Base-by-base conservation (phyloP, 257 asterid genomes). In the Primulina tabacum region DNA sequence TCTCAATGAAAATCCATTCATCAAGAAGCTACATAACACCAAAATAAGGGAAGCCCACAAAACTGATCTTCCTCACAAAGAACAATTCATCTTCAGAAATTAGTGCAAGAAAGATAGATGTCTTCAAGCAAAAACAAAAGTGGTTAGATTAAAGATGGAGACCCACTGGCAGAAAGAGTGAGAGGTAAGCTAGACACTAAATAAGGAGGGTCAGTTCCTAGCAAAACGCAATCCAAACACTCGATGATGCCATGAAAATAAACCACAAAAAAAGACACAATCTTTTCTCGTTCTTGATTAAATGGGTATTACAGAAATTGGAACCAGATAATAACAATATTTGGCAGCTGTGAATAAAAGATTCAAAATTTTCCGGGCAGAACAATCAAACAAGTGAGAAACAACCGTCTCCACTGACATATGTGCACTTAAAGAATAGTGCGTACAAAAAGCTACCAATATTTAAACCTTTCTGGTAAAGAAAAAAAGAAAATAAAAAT, bases 91-190 rank as follows among this genome's bases (percentile, higher is more conserved):
- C 8, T 8, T 8, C 63, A 70, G 57, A 21, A 68, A 69, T 4
- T 75, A 77, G 78, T 35, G 65, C 66, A 62, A 73, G 33, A 76
- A 74, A 67, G 64, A 47, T 56, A 69, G 81, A 68, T 77, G 75
- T 60, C 83, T 89, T 81, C 83, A 82, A 91, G 88, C 76, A 79
- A 81, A 37, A 60, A 79, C 72, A 77, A 80, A 82, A 69, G 81
- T 56, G 73, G 70, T 79, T 76, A 75, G 84, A 79, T 81, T 81
- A 83, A 77, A 82, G 86, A 75, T 73, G 80, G 68, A 81, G 87
- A 75, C 89, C 85, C 85, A 82, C 82, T 40, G 81, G 80, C 80
- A 70, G 79, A 72, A 82, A 85, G 79, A 88, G 92, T 88, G 81
- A 85, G 85, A 78, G 76, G 79, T 86, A 92, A 89, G 87, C 81